Evolutionary conservation across 352 stramenopile species (phyloP), one percentile per base, ranked within the genome.

Genomic region (Globisporangium uncinulatum): DNA sequence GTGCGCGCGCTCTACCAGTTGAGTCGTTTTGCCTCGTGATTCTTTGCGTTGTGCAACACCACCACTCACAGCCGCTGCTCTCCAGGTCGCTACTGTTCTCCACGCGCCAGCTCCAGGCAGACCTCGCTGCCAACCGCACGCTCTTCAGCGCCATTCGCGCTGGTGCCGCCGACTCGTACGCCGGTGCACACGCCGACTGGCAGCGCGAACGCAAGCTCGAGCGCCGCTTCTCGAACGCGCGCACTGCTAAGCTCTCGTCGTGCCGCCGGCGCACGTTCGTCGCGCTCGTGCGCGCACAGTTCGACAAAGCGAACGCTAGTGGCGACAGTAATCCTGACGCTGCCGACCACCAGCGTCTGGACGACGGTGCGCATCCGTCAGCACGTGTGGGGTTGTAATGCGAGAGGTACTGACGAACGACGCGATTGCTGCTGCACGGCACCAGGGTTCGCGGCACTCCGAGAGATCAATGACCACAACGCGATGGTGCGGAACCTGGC

Each of bases 391-490:
- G 17, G 13, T 62, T 48, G 17, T 8, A 29, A 29, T n/a, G 15
- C 24, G 15, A 52, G 20, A 10, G n/a, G 4, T 19, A 21, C 4
- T 17, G 7, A 39, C 8, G 21, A 21, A 44, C 19, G n/a, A 31
- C 36, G 36, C 34, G 32, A 43, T 17, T 15, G 24, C 29, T 62
- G n/a, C 51, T 44, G 17, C 34, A 15, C n/a, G 39, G 62, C 24
- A 29, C 24, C 24, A 67, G 83, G 71, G 0, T 95, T 95, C 53
- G 56, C 69, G 1, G 58, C 67, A 15, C 52, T 95, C 3, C 75
- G 71, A 13, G 53, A 73, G 10, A 61, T 95, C 10, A 78, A 89
- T 45, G 70, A 89, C 52, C 83, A 95, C 41, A 90, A 91, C 50
- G 76, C 78, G 0, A 57, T 92, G 11, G 66, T 90, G 19, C 56